A percentile compares a stretch with the other conserved stretches of the same genome.
phyloP scores from a whole-genome alignment of 2,329 filamentous ascomycete genomes.

The Bipolaris oryzae region DNA sequence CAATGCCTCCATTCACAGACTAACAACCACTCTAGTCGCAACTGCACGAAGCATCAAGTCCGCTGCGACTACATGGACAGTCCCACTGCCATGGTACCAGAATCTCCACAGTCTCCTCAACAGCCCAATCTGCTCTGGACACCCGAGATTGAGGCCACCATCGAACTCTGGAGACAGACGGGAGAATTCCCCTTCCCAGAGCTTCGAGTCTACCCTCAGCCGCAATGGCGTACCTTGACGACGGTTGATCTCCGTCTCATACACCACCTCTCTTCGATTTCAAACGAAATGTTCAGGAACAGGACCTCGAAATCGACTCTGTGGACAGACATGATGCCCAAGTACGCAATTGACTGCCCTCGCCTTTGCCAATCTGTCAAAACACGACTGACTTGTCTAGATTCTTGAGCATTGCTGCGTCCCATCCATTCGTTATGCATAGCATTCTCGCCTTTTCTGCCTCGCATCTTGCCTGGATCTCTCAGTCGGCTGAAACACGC shows the following conservation, averaged over 20 bases:
- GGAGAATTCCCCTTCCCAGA: slow-evolving; percentile 85
- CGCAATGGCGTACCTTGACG: slow-evolving; percentile 73
- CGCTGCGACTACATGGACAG: slow-evolving; percentile 97
- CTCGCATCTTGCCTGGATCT: slow-evolving; percentile 88
- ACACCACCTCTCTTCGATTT: slow-evolving; percentile 86
- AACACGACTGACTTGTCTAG: slow-evolving; percentile 54
- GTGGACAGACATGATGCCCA: slow-evolving; percentile 92
- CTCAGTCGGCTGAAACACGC: slow-evolving; percentile 80
- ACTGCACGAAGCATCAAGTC: slow-evolving; percentile 99
- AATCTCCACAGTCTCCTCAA: slow-evolving; percentile 57
- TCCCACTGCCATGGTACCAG: slow-evolving; percentile 67
- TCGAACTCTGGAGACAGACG: slow-evolving; percentile 82
- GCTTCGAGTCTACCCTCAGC: slow-evolving; percentile 75
- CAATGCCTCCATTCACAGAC: slow-evolving; percentile 1
- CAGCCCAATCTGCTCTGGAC: slow-evolving; percentile 78
- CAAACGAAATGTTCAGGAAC: slow-evolving; percentile 77
- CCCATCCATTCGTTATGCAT: slow-evolving; percentile 90
- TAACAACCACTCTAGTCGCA: slow-evolving; percentile 67
- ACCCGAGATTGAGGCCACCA: slow-evolving; percentile 78
- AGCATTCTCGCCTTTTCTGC: slow-evolving; percentile 92
- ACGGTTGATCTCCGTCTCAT: slow-evolving; percentile 84
- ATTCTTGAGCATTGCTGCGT: slow-evolving; percentile 80
- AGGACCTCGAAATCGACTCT: slow-evolving; percentile 84
- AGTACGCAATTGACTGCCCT: slow-evolving; percentile 63
- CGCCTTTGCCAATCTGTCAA: slow-evolving; percentile 16